Base-by-base conservation (phyloP, 2,329 filamentous ascomycete genomes). In the Myriosclerotinia scirpicola region DNA sequence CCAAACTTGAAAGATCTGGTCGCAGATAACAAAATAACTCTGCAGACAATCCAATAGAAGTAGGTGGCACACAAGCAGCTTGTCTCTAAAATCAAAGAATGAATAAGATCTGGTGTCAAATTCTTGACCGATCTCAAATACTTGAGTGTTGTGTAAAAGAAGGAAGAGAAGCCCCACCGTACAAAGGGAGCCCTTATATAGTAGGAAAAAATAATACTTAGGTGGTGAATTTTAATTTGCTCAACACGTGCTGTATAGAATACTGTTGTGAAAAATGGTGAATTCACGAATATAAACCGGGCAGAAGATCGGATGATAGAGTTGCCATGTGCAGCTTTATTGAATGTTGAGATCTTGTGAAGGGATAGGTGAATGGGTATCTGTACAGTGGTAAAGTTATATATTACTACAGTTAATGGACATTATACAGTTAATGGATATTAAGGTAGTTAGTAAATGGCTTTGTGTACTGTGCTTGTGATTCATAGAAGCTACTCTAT, bases 191-290 rank as follows among this genome's bases (percentile, higher is more conserved):
- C 26, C 14, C n/a, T 50, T 60, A 60, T 50, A 38, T 38, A 36
- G 3, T 38, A 22, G 3, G 5, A 17, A 26, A 17, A 26, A 38
- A 12, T 38, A 36, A 17, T 22, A 26, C 30, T 4, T 12, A 3
- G 38, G 20, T 5, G 6, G 58, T 50, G 58, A 60, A 60, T 50
- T 22, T 26, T 26, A 60, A 50, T 3, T 38, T 60, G 20, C 58
- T 50, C 44, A 60, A n/a, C 58, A 60, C 14, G 30, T 38, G 30
- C 17, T 50, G 3, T 7, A 3, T 1, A 14, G 20, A 8, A 20
- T 38, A 5, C 0, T n/a, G 1, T 22, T 0, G 8, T 40, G 5
- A 7, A 40, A 50, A 38, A 26, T 15, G 2, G 44, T 50, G 58
- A 61, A 59, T 59, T 15, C n/a, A 6, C 30, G 58, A 60, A 38